These are phyloP conservation scores for Brassica juncea DNA, from an alignment of 345 rosid species.

Conservation along the genomic window DNA sequence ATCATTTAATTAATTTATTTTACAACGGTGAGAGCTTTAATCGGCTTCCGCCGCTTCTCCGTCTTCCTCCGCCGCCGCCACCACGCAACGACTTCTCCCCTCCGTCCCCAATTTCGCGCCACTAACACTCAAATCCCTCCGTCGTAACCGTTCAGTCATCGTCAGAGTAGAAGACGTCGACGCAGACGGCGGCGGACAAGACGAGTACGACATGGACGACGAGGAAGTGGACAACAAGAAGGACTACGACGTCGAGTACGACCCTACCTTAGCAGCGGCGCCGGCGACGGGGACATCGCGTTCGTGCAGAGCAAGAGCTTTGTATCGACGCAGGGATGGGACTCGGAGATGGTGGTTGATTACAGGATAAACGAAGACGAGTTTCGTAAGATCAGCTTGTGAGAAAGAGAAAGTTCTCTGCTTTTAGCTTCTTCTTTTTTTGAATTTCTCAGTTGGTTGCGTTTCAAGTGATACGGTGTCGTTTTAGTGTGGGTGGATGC, in stretches of 20 bases:
- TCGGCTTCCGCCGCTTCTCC: conserved; percentile 39
- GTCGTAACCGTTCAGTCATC: conserved; percentile 41
- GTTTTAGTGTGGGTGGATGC: conserved; percentile 18
- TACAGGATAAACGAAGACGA: conserved; percentile 91
- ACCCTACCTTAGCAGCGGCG: conserved; percentile 38
- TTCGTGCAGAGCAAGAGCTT: conserved; percentile 74
- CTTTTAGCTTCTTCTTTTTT: not conserved
- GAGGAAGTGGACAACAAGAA: conserved; percentile 89
- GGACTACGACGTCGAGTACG: conserved; percentile 91
- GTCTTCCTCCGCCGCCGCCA: conserved; percentile 20
- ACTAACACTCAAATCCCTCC: conserved; percentile 27
- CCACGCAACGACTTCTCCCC: conserved; percentile 19
- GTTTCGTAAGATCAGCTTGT: conserved; percentile 76
- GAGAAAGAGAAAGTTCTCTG: not conserved
- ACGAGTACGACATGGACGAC: conserved; percentile 42
- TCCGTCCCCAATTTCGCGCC: conserved; percentile 31
- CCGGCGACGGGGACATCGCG: conserved; percentile 59
- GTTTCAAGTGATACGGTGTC: not conserved
- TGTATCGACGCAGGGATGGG: conserved; percentile 79
- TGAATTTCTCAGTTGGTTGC: not conserved
- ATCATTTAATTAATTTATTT: conserved; percentile 5
- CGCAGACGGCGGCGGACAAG: conserved; percentile 59
- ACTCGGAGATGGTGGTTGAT: conserved; percentile 83
- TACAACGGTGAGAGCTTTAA: conserved; percentile 21
- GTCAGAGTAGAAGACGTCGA: conserved; percentile 76